Conservation (phyloP, 1,139 yeast genomes). For the Magnusiomyces fungicola region DNA sequence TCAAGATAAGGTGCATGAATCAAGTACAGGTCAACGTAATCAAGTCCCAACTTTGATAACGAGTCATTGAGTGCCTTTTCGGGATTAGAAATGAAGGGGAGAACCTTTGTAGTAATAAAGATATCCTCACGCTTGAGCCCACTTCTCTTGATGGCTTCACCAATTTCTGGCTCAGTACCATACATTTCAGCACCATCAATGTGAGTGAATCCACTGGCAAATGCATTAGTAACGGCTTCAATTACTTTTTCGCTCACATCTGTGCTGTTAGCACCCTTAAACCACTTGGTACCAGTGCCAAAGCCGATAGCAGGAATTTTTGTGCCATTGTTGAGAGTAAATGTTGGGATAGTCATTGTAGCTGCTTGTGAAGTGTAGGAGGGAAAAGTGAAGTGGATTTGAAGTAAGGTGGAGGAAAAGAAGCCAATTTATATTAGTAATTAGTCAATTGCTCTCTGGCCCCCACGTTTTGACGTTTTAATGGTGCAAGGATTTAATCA, state of each 20-base stretch:
- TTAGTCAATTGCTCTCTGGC: too few relatives aligned
- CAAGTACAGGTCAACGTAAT: constrained; percentile 63
- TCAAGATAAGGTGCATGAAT: constrained; percentile 56
- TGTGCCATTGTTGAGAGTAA: constrained; percentile 24
- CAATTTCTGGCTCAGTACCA: constrained; percentile 54
- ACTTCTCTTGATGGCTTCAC: constrained; percentile 42
- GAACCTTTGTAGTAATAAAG: constrained; percentile 44
- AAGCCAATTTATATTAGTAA: too few relatives aligned
- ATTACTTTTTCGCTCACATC: constrained; percentile 33
- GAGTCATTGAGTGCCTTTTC: constrained; percentile 44
- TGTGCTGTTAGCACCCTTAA: constrained; percentile 30
- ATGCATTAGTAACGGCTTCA: constrained; percentile 42
- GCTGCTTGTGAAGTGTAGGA: too few relatives aligned
- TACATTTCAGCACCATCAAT: constrained; percentile 62
- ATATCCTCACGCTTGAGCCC: constrained; percentile 41
- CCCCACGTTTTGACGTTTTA: too few relatives aligned
- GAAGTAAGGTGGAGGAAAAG: too few relatives aligned
- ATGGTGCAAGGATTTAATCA: too few relatives aligned
- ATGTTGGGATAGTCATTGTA: constrained; percentile 20
- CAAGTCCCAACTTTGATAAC: constrained; percentile 45
- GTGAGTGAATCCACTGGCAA: constrained; percentile 46
- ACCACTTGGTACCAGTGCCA: constrained; percentile 66
- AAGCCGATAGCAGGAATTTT: constrained; percentile 41
- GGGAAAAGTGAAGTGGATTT: too few relatives aligned
- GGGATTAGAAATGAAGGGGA: constrained; percentile 38